Evolutionary conservation across 73 alveolate species (phyloP).

Genomic region (Tetrahymena elliotti): DNA sequence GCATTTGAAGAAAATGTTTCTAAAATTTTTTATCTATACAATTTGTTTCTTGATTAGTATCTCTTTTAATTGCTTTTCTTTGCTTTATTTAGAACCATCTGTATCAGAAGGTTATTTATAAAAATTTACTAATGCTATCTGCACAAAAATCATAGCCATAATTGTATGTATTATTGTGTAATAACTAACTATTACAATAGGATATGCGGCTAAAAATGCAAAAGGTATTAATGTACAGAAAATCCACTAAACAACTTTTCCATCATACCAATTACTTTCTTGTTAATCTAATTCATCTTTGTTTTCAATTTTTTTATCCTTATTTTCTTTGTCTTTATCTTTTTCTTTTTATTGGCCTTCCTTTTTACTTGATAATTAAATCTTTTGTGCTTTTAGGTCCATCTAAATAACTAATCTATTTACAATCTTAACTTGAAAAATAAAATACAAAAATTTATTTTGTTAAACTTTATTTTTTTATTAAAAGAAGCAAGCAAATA

Average conservation of each 20-base stretch:
- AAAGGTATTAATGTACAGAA: not conserved
- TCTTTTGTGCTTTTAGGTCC: not conserved
- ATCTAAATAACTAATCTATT: not conserved
- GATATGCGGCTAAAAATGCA: not conserved
- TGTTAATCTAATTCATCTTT: not conserved
- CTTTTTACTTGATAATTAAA: no score
- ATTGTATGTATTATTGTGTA: not conserved
- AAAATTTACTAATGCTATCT: not conserved
- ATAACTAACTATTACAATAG: not conserved
- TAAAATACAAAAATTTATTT: no score
- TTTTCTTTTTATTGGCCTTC: not conserved
- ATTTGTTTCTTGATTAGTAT: not conserved
- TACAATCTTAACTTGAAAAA: no score
- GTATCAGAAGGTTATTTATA: not conserved
- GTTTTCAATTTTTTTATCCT: not conserved
- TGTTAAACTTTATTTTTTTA: not conserved
- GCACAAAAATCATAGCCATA: not conserved
- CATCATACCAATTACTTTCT: not conserved
- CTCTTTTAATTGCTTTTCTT: not conserved
- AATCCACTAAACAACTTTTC: not conserved
- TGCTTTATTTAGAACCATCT: not conserved
- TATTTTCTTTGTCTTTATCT: not conserved
- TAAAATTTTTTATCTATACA: not conserved
- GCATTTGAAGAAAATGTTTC: not conserved
- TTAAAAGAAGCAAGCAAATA: no score